These are phyloP conservation scores for Vaccinium vitisidaea DNA, from an alignment of 148 eudicot genomes.

Conservation along the genomic window DNA sequence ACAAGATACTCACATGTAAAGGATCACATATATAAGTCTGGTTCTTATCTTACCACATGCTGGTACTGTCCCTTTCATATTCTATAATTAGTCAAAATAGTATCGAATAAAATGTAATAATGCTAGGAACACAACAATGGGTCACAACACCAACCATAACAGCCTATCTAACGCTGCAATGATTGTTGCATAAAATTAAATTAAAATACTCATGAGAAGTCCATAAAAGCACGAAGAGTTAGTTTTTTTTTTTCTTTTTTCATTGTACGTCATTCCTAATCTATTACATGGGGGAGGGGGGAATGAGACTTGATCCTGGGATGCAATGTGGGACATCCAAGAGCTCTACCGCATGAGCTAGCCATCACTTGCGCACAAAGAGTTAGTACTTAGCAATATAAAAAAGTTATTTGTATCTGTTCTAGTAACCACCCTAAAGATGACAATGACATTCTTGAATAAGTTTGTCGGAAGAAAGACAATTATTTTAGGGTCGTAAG, in stretches of 20 bases:
- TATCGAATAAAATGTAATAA: too few relatives aligned
- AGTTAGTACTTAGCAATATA: too few relatives aligned
- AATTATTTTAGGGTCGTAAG: neutral
- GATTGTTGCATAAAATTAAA: neutral
- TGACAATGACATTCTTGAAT: neutral
- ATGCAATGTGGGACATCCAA: too few relatives aligned
- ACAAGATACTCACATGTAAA: neutral
- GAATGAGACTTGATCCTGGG: too few relatives aligned
- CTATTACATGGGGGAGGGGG: too few relatives aligned
- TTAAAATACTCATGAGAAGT: neutral
- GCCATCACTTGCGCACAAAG: neutral
- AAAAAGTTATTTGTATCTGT: neutral
- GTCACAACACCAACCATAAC: too few relatives aligned
- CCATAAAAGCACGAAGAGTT: neutral
- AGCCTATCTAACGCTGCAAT: neutral
- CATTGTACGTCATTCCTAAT: too few relatives aligned
- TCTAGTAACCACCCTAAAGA: neutral
- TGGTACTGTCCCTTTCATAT: neutral
- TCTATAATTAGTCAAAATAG: neutral
- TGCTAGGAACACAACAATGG: too few relatives aligned
- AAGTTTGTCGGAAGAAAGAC: neutral
- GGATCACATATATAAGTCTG: too few relatives aligned
- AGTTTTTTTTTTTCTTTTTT: neutral
- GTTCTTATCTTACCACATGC: neutral
- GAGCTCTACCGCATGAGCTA: too few relatives aligned